phyloP scores from a whole-genome alignment of 495 filamentous ascomycete genomes.

The Aspergillus ellipticus region DNA sequence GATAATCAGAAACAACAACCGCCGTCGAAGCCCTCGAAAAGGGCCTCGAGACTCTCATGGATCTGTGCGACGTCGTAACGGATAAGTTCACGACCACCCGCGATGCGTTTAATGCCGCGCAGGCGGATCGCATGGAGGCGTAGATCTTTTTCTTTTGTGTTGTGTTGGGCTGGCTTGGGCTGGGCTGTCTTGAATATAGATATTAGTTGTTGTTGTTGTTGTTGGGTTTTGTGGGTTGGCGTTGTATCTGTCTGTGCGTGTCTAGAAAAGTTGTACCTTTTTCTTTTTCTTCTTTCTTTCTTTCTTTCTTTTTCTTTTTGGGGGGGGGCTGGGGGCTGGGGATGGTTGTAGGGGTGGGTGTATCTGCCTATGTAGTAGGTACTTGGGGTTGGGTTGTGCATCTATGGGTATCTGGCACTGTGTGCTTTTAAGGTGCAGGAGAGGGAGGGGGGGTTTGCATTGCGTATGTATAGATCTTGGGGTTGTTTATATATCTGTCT shows the following conservation, averaged over 20 bases:
- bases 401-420: no score
- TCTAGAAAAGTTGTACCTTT: constrained; percentile 13
- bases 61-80: constrained; percentile 85
- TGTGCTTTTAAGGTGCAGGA: no score
- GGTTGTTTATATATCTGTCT: no score
- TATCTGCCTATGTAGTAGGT: no score
- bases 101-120: constrained; percentile 55
- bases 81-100: constrained; percentile 73
- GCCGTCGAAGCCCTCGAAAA: constrained; percentile 84
- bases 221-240: constrained; percentile 8
- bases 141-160: constrained; percentile 12
- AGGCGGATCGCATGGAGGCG: constrained; percentile 35
- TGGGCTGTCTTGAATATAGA: no score
- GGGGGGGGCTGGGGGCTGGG: no score
- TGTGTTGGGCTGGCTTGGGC: no score
- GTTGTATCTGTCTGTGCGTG: no score
- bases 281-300: neutral
- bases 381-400: no score
- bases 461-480: no score
- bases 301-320: neutral
- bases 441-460: no score
- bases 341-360: neutral
- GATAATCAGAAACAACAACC: constrained; percentile 69
- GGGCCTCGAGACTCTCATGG: constrained; percentile 80
- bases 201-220: neutral